Percentiles rank a stretch among this genome's conserved stretches.
Conservation (phyloP, 148 eudicot genomes). For the Tetragonia tetragonoides region DNA sequence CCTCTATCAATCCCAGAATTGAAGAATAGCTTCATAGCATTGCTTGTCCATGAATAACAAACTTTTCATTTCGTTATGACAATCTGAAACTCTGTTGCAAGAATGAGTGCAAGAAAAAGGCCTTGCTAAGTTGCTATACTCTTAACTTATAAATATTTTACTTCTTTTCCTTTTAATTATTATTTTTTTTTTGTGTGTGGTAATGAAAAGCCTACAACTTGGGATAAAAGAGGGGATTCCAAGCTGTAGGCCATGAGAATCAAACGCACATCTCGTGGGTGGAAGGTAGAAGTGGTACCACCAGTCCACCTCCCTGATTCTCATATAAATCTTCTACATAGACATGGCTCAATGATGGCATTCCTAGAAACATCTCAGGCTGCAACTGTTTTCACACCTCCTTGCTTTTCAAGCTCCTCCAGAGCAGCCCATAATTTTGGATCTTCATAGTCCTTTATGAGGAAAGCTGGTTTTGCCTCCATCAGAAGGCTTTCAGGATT, state of each 20-base stretch:
- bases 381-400: slow-evolving; percentile 26
- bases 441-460: slow-evolving; percentile 72
- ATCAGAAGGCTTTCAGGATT: slow-evolving; percentile 60
- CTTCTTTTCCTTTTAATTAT: too few relatives aligned
- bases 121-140: too few relatives aligned
- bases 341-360: neutral
- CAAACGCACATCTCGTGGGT: too few relatives aligned
- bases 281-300: too few relatives aligned
- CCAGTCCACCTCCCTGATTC: neutral
- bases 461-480: slow-evolving; percentile 72
- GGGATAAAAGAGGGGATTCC: too few relatives aligned
- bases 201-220: too few relatives aligned
- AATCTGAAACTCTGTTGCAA: neutral
- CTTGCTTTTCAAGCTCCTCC: slow-evolving; percentile 63
- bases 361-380: slow-evolving; percentile 13
- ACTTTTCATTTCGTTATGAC: neutral
- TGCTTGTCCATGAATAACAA: neutral
- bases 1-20: neutral
- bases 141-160: too few relatives aligned
- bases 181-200: too few relatives aligned
- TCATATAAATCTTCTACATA: neutral
- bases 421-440: slow-evolving; percentile 82
- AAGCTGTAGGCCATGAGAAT: too few relatives aligned
- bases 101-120: too few relatives aligned
- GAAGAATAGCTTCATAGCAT: neutral